phyloP scores from a whole-genome alignment of 2,329 filamentous ascomycete genomes.

The Verticillium klebahnii region DNA sequence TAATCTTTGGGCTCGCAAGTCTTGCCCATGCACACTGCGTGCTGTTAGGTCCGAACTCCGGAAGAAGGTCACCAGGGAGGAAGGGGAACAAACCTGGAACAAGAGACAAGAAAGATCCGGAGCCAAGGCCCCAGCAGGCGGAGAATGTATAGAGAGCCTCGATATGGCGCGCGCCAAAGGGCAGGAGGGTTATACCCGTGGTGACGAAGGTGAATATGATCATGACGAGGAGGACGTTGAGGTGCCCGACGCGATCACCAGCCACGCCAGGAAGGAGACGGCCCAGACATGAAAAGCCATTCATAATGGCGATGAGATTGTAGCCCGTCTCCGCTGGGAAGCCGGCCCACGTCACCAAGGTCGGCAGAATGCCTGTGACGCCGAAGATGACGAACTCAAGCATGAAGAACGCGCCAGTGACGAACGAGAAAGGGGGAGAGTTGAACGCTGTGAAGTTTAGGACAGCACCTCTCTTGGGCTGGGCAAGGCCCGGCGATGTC shows the following conservation, averaged over 20 bases:
- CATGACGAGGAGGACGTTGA: conserved; percentile 34
- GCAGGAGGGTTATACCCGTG: conserved; percentile 38
- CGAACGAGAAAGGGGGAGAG: conserved; percentile 33
- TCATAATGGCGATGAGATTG: conserved; percentile 38
- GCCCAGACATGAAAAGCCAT: conserved; percentile 35
- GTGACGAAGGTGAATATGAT: conserved; percentile 17
- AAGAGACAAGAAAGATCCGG: conserved; percentile 41
- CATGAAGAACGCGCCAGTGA: conserved; percentile 35
- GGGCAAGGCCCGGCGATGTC: not conserved
- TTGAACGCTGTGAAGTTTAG: conserved; percentile 36
- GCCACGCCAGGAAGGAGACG: conserved; percentile 37
- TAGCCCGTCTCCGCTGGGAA: conserved; percentile 34
- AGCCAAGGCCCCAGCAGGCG: conserved; percentile 42
- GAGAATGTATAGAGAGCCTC: conserved; percentile 37
- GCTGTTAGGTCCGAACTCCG: not conserved
- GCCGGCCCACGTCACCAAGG: conserved; percentile 30
- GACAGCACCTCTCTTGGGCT: conserved; percentile 12
- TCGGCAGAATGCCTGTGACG: conserved; percentile 38
- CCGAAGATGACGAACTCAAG: conserved; percentile 46
- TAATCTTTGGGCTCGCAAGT: conserved; percentile 41
- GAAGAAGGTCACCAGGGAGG: too few relatives aligned
- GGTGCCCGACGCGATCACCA: conserved; percentile 37
- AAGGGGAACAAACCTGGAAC: conserved; percentile 19
- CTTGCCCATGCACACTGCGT: conserved; percentile 37
- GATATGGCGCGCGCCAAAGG: conserved; percentile 33